These are phyloP conservation scores for Globisporangium paroecandrum DNA, from an alignment of 352 stramenopile species.

Conservation along the genomic window DNA sequence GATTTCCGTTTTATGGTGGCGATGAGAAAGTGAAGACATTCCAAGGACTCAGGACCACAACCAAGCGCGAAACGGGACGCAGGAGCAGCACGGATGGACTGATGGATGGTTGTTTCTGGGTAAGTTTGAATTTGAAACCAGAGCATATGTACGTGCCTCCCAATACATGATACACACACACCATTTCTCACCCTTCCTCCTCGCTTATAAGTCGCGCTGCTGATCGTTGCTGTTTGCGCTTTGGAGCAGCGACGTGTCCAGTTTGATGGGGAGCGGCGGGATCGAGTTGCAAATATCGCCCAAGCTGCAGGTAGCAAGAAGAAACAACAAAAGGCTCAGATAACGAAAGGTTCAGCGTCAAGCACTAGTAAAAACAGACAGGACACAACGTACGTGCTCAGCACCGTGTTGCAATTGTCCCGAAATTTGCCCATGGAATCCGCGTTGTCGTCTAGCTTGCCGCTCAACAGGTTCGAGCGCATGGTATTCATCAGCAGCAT, in stretches of 20 bases:
- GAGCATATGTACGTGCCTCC: not conserved
- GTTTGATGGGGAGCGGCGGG: slow-evolving; percentile 55
- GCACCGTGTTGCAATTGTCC: slow-evolving; percentile 58
- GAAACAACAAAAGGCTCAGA: not conserved
- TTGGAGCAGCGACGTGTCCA: slow-evolving; percentile 64
- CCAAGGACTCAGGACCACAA: not conserved
- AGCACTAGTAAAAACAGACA: not conserved
- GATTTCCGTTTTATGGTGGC: not conserved
- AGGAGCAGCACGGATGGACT: not conserved
- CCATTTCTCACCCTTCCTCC: not conserved
- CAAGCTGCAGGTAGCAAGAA: slow-evolving; percentile 28
- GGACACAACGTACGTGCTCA: slow-evolving; percentile 48
- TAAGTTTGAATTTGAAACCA: not conserved
- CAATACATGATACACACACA: slow-evolving; percentile 3
- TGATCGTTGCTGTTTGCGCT: slow-evolving; percentile 20
- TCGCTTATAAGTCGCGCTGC: slow-evolving; percentile 9
- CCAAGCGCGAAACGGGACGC: not conserved
- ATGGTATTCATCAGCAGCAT: slow-evolving; percentile 58
- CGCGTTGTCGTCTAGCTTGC: slow-evolving; percentile 48
- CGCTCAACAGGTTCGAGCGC: slow-evolving; percentile 61
- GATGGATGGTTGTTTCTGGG: not conserved
- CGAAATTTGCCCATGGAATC: slow-evolving; percentile 63
- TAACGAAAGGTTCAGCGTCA: not conserved
- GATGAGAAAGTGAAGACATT: not conserved
- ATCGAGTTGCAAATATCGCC: slow-evolving; percentile 58